Evolutionary conservation across 2,329 filamentous ascomycete species (phyloP).

Genomic region (Pseudogymnoascus sp.): DNA sequence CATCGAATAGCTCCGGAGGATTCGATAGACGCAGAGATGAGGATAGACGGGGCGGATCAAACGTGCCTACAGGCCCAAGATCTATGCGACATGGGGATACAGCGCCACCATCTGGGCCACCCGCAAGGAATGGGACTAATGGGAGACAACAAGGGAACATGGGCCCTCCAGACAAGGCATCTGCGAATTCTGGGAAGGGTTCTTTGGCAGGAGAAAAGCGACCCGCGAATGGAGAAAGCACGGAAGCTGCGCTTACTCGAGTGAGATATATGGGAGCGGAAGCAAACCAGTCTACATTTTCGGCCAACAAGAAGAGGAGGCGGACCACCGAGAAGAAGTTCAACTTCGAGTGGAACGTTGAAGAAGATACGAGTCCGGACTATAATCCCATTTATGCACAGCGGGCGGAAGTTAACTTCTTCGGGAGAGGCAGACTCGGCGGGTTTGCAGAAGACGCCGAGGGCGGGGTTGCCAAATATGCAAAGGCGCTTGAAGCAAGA

Average conservation of each 20-base stretch:
- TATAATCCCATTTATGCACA: slow-evolving; percentile 75
- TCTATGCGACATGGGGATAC: slow-evolving; percentile 48
- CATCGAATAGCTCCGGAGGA: slow-evolving; percentile 19
- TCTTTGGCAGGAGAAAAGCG: slow-evolving; percentile 30
- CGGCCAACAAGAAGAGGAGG: slow-evolving; percentile 90
- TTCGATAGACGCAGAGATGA: slow-evolving; percentile 19
- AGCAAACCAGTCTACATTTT: slow-evolving; percentile 79
- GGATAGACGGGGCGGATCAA: slow-evolving; percentile 21
- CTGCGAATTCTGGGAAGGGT: slow-evolving; percentile 22
- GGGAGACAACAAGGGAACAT: slow-evolving; percentile 18
- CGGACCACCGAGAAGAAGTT: slow-evolving; percentile 94
- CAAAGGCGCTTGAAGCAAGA: slow-evolving; percentile 62
- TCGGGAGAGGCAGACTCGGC: slow-evolving; percentile 57
- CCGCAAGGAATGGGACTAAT: slow-evolving; percentile 31
- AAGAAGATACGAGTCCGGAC: slow-evolving; percentile 82
- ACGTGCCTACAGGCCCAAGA: slow-evolving; percentile 63
- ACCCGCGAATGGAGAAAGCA: slow-evolving; percentile 42
- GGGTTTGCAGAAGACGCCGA: slow-evolving; percentile 56
- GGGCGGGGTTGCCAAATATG: slow-evolving; percentile 46
- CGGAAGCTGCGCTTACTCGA: slow-evolving; percentile 66
- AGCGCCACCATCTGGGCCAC: slow-evolving; percentile 39
- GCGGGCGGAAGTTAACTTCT: slow-evolving; percentile 59
- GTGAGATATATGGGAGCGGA: slow-evolving; percentile 89
- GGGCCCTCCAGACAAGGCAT: slow-evolving; percentile 25
- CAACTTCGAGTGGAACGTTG: slow-evolving; percentile 95